phyloP scores from a whole-genome alignment of 1,284 basidiomycete species.

The Inonotus hispidus region DNA sequence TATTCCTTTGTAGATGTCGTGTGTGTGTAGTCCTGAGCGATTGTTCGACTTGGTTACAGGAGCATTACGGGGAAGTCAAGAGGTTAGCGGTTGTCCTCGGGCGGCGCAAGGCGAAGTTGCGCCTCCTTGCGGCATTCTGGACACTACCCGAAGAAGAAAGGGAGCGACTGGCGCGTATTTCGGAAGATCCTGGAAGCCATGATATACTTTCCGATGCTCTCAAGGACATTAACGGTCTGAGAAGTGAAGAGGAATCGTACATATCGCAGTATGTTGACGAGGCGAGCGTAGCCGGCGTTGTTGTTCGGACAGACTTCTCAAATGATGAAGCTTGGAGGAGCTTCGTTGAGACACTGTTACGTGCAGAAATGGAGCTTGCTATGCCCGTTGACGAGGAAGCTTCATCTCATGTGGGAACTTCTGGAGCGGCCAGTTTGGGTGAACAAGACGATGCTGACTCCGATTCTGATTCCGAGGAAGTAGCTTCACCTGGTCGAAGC shows the following conservation, averaged over 20 bases:
- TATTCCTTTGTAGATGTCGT: not conserved
- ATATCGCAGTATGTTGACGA: not conserved
- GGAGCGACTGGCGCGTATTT: slow-evolving; percentile 1
- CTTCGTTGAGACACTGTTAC: slow-evolving; percentile 46
- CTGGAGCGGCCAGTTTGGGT: not conserved
- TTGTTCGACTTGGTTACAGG: not conserved
- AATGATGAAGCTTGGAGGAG: slow-evolving; percentile 57
- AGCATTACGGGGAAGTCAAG: slow-evolving; percentile 8
- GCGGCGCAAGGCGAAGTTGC: slow-evolving; percentile 8
- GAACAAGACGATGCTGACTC: slow-evolving; percentile 19
- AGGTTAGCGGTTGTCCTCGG: not conserved
- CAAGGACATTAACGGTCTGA: slow-evolving; percentile 4
- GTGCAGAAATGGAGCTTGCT: slow-evolving; percentile 46
- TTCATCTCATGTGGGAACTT: slow-evolving; percentile 21
- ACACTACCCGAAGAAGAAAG: not conserved
- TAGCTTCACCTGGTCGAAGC: slow-evolving; percentile 22
- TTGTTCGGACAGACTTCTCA: slow-evolving; percentile 64
- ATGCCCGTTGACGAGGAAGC: slow-evolving; percentile 22
- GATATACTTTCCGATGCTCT: slow-evolving; percentile 5
- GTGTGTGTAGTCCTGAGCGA: not conserved
- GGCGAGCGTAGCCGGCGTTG: slow-evolving; percentile 41
- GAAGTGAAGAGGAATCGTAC: slow-evolving; percentile 2
- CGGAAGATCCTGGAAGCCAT: slow-evolving; percentile 6
- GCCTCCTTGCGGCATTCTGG: slow-evolving; percentile 9
- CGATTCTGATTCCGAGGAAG: slow-evolving; percentile 23